Evolutionary conservation across 106 monocot species (phyloP).

Genomic region (Dendrobium officinale): DNA sequence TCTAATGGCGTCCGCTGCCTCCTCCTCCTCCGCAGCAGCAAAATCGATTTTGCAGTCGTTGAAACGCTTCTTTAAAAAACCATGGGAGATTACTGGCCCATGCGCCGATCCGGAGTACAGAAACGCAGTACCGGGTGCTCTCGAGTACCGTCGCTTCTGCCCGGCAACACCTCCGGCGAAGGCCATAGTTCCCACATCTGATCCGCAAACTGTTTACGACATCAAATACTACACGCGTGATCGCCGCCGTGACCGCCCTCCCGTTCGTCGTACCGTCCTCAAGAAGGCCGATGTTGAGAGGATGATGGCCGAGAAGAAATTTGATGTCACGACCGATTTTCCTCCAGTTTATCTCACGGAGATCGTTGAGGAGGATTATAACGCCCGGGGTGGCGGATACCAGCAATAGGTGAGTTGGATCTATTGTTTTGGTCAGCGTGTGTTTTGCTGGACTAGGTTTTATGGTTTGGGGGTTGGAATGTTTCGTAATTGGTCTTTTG

Average conservation of each 20-base stretch:
- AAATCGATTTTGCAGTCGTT: constrained; percentile 54
- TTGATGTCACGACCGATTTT: constrained; percentile 44
- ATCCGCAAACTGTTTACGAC: constrained; percentile 84
- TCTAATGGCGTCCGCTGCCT: constrained; percentile 10
- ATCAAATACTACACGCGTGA: constrained; percentile 90
- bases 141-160: constrained; percentile 75
- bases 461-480: background rate
- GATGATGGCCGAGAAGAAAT: constrained; percentile 69
- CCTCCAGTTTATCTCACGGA: constrained; percentile 55
- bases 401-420: constrained; percentile 34
- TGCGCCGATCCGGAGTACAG: constrained; percentile 84
- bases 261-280: constrained; percentile 45
- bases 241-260: constrained; percentile 71
- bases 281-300: constrained; percentile 63
- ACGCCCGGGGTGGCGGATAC: constrained; percentile 70
- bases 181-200: constrained; percentile 67
- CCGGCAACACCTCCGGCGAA: constrained; percentile 49
- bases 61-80: constrained; percentile 63
- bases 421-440: background rate
- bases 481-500: background rate
- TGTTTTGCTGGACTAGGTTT: background rate
- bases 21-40: background rate
- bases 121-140: constrained; percentile 52
- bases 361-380: constrained; percentile 49
- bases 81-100: constrained; percentile 97